Percentiles rank a stretch among this genome's conserved stretches.
Conservation (phyloP, 768 basidiomycete species). For the Terana coerulea region DNA sequence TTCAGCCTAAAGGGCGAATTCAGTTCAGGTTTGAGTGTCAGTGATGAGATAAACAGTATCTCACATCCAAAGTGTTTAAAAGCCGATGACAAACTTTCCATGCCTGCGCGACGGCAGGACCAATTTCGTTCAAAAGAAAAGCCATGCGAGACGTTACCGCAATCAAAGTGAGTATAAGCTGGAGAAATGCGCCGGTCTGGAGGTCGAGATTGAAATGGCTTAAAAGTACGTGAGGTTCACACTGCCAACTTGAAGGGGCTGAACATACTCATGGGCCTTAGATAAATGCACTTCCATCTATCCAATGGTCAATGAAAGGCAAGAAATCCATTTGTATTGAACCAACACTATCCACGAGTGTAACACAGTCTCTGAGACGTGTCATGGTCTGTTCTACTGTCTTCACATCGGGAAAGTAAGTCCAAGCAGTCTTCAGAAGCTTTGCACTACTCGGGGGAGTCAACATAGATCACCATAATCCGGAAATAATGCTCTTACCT, state of each 20-base stretch:
- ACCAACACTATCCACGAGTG: slow-evolving; percentile 47
- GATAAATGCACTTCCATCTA: slow-evolving; percentile 45
- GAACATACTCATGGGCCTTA: slow-evolving; percentile 52
- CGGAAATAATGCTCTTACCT: slow-evolving; percentile 1
- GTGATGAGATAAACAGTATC: slow-evolving; percentile 12
- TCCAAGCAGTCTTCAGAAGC: slow-evolving; percentile 60
- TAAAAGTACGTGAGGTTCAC: no score
- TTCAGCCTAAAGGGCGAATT: no score
- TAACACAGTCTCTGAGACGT: slow-evolving; percentile 32
- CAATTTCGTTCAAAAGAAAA: slow-evolving; percentile 41
- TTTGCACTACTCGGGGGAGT: slow-evolving; percentile 37
- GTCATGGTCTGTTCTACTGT: slow-evolving; percentile 32
- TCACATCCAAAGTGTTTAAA: slow-evolving; percentile 30
- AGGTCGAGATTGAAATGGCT: slow-evolving; percentile 63
- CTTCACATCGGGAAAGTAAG: slow-evolving; percentile 43
- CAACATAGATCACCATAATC: not conserved
- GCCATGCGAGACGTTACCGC: slow-evolving; percentile 60
- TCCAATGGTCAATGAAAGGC: not conserved
- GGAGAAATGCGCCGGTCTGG: slow-evolving; percentile 72
- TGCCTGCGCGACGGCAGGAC: slow-evolving; percentile 32
- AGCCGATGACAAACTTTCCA: slow-evolving; percentile 27
- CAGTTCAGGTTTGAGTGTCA: no score
- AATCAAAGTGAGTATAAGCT: slow-evolving; percentile 56
- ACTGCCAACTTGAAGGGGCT: no score
- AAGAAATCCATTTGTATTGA: not conserved